Evolutionary conservation across 2,329 filamentous ascomycete species (phyloP).

Genomic region (Arthroderma sp.): DNA sequence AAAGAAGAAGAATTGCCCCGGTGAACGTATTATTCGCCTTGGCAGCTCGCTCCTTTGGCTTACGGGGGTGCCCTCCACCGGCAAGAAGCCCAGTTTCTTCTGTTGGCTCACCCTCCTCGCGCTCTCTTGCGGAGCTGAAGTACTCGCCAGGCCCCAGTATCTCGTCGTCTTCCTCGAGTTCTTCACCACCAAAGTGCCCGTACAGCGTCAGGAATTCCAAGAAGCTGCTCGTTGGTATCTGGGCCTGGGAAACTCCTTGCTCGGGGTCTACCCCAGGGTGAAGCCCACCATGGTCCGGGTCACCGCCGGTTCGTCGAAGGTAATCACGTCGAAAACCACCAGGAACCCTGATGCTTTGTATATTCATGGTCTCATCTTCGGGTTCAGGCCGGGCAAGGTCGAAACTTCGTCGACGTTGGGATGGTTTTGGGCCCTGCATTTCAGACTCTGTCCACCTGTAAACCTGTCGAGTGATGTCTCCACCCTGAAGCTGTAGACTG

Average conservation of each 20-base stretch:
- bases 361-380: conserved; percentile 68
- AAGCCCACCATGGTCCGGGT: conserved; percentile 39
- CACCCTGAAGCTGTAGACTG: conserved; percentile 81
- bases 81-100: conserved; percentile 75
- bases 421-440: conserved; percentile 49
- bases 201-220: conserved; percentile 92
- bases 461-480: conserved; percentile 86
- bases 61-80: conserved; percentile 58
- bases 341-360: conserved; percentile 80
- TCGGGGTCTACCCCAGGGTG: conserved; percentile 24
- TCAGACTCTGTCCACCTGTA: conserved; percentile 87
- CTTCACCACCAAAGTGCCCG: conserved; percentile 93
- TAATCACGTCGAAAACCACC: conserved; percentile 90
- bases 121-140: conserved; percentile 44
- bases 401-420: conserved; percentile 76
- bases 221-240: conserved; percentile 79
- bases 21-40: conserved; percentile 65
- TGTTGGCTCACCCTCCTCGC: conserved; percentile 58
- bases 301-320: conserved; percentile 60
- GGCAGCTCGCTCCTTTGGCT: conserved; percentile 59
- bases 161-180: conserved; percentile 93
- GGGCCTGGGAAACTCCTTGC: conserved; percentile 33
- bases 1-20: conserved; percentile 68
- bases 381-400: conserved; percentile 62
- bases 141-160: conserved; percentile 77